phyloP scores from a whole-genome alignment of 2,329 filamentous ascomycete genomes.

The Apiospora aurea region DNA sequence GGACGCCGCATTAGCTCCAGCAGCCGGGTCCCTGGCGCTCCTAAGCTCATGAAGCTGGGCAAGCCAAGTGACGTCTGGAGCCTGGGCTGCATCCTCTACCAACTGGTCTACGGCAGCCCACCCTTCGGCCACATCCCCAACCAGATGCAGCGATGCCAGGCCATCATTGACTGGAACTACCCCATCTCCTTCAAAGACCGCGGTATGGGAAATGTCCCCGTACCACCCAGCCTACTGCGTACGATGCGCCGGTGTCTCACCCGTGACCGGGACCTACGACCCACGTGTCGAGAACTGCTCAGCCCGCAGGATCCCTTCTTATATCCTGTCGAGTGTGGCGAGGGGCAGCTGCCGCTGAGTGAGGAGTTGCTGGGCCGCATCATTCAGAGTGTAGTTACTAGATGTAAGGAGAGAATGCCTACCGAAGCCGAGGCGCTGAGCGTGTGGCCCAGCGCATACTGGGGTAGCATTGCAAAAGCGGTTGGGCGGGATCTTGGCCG shows the following conservation, averaged over 20 bases:
- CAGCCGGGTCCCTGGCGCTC: slow-evolving; percentile 30
- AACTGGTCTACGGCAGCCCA: slow-evolving; percentile 97
- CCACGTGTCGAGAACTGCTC: slow-evolving; percentile 69
- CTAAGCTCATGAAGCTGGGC: slow-evolving; percentile 90
- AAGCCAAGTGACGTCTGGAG: slow-evolving; percentile 98
- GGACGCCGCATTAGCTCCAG: slow-evolving; percentile 45
- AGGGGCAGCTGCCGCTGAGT: slow-evolving; percentile 64
- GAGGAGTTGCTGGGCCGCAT: slow-evolving; percentile 68
- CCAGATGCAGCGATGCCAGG: slow-evolving; percentile 84
- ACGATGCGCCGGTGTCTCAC: slow-evolving; percentile 70
- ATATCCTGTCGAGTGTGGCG: slow-evolving; percentile 64
- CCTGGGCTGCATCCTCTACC: slow-evolving; percentile 94
- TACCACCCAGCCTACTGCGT: slow-evolving; percentile 65
- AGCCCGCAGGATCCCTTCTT: slow-evolving; percentile 67
- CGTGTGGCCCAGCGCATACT: slow-evolving; percentile 68
- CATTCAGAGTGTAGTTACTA: slow-evolving; percentile 66
- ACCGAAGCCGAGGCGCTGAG: slow-evolving; percentile 62
- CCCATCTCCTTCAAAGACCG: slow-evolving; percentile 74
- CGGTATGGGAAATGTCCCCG: slow-evolving; percentile 69
- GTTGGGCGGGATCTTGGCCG: slow-evolving; percentile 30
- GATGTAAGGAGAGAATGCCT: slow-evolving; percentile 65
- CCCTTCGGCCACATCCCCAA: slow-evolving; percentile 93
- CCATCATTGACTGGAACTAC: slow-evolving; percentile 82
- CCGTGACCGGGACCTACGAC: slow-evolving; percentile 67
- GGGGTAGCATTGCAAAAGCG: slow-evolving; percentile 64